Base-by-base conservation (phyloP, 495 filamentous ascomycete genomes). In the Lasiosphaeris hirsuta region DNA sequence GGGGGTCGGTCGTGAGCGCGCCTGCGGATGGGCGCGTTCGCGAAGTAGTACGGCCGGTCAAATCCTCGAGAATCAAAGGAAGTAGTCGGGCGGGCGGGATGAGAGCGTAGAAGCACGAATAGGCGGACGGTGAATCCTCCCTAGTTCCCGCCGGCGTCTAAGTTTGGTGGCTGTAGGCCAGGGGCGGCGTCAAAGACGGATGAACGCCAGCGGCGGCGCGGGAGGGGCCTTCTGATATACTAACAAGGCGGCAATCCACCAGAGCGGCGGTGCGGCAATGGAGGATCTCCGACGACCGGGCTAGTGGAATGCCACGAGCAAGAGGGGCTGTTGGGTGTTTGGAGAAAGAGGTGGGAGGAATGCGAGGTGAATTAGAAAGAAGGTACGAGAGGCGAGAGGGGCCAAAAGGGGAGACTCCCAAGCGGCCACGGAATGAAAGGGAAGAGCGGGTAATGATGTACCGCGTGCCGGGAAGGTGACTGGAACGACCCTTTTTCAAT, bases 401-500 rank as follows among this genome's bases (percentile, higher is more conserved):
- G 23, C 23, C 23, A 50, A 34, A 38, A 35, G 43, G 18, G 63
- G 53, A 39, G 23, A 51, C 19, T 30, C 39, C 52, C 34, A 59
- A 51, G 44, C 49, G 56, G 54, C 33, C 19, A 40, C 36, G 54
- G 46, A 56, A 60, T 54, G 47, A 39, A 35, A 57, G 37, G 54
- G 46, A 33, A 38, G 56, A 48, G 54, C 57, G 58, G 62, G 50
- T 61, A 61, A 61, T 64, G 58, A 63, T 56, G 63, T 60, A 54
- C 37, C 59, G 52, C 34, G 54, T 52, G 63, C 61, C 61, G 56
- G 61, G 54, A 58, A 37, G 59, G 56, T 36, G 57, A 64, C 61
- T 61, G 61, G 65, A 61, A 57, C 61, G 59, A 63, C 62, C 49
- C 61, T 54, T 64, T 65, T 59, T 55, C 54, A 56, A 51, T 53